Conservation (phyloP, 495 filamentous ascomycete genomes). For the Bathelium albidoporum region DNA sequence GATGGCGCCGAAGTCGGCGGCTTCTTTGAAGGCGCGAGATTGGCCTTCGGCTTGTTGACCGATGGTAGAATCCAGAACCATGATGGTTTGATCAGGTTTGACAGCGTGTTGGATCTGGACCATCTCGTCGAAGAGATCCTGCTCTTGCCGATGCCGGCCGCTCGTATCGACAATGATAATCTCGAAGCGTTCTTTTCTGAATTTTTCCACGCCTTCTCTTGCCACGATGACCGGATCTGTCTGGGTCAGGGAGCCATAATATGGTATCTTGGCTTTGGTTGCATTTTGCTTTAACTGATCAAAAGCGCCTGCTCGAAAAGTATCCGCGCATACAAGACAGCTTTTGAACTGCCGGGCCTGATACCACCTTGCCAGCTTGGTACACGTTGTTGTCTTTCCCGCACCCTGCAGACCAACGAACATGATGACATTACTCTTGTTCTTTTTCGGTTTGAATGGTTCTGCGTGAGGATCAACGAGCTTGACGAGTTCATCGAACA, state of each 20-base stretch:
- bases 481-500: conserved; percentile 92
- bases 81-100: conserved; percentile 91
- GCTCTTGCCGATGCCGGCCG: conserved; percentile 87
- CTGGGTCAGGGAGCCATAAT: conserved; percentile 91
- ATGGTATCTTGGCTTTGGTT: conserved; percentile 96
- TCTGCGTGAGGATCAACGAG: conserved; percentile 94
- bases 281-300: conserved; percentile 99
- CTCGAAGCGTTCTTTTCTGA: conserved; percentile 97
- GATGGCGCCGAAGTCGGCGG: conserved; percentile 94
- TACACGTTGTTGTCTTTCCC: conserved; percentile 97
- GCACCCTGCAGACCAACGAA: conserved; percentile 96
- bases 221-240: conserved; percentile 92
- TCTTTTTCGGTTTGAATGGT: conserved; percentile 94
- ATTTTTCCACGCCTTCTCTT: conserved; percentile 90
- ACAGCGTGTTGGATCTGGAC: conserved; percentile 89
- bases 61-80: conserved; percentile 93
- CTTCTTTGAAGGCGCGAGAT: conserved; percentile 92
- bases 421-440: conserved; percentile 95
- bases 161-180: conserved; percentile 98
- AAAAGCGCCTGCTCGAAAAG: conserved; percentile 95
- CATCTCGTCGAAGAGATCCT: conserved; percentile 95
- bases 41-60: conserved; percentile 93
- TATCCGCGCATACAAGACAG: conserved; percentile 94
- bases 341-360: conserved; percentile 88
- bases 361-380: conserved; percentile 92